phyloP scores from a whole-genome alignment of 1,139 yeast species.

The Yamadazyma kanchanaburiensis region DNA sequence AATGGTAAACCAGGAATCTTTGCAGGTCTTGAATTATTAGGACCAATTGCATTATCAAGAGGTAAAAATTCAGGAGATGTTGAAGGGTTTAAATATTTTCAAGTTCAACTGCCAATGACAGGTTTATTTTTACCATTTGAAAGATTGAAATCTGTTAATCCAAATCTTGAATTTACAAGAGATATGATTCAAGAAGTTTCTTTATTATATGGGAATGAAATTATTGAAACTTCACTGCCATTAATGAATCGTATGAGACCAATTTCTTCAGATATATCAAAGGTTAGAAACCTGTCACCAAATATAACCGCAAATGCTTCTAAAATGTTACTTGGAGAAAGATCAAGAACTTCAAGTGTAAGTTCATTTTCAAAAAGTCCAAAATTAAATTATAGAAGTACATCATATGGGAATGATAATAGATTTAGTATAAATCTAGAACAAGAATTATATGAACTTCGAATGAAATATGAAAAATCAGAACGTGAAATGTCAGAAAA shows the following conservation, averaged over 20 bases:
- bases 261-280: constrained; percentile 8
- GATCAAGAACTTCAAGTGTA: constrained; percentile 13
- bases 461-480: constrained; percentile 18
- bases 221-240: background rate
- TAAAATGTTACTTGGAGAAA: constrained; percentile 2
- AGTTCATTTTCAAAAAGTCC: constrained; percentile 12
- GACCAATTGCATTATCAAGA: constrained; percentile 49
- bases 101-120: constrained; percentile 56
- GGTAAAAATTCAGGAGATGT: constrained; percentile 47
- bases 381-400: constrained; percentile 7
- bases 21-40: constrained; percentile 83
- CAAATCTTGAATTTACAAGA: constrained; percentile 17
- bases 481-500: constrained; percentile 34
- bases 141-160: constrained; percentile 47
- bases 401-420: constrained; percentile 7
- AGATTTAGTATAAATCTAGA: constrained; percentile 10
- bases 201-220: constrained; percentile 5
- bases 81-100: constrained; percentile 41
- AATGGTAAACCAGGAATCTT: constrained; percentile 72
- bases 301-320: background rate
- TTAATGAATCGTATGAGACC: background rate
- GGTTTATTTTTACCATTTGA: constrained; percentile 76
- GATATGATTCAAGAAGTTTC: constrained; percentile 13
- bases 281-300: constrained; percentile 1
- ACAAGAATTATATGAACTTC: constrained; percentile 14